These are phyloP conservation scores for Aureobasidium sp. DNA, from an alignment of 2,329 filamentous ascomycete species.

Conservation along the genomic window DNA sequence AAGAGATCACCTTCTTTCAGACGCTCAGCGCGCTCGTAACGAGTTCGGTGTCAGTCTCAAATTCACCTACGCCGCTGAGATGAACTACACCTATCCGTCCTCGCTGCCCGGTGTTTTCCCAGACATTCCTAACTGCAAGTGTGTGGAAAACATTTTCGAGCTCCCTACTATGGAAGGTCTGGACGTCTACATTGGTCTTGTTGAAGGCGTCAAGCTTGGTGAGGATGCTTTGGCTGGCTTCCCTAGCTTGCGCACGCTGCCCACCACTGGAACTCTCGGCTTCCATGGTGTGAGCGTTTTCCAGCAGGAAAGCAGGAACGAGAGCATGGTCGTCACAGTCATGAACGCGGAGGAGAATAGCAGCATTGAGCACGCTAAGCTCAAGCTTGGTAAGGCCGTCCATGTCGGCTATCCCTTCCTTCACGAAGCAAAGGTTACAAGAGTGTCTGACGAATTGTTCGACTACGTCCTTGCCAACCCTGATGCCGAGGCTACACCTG, in stretches of 20 bases:
- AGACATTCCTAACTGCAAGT: conserved; percentile 77
- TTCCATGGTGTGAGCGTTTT: conserved; percentile 93
- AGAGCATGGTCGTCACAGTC: conserved; percentile 89
- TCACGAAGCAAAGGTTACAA: conserved; percentile 83
- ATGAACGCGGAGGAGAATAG: conserved; percentile 65
- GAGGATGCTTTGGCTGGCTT: conserved; percentile 84
- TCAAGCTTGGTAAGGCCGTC: conserved; percentile 75
- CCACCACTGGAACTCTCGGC: conserved; percentile 71
- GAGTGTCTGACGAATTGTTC: conserved; percentile 89
- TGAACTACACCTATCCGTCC: conserved; percentile 78
- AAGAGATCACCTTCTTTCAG: conserved; percentile 68
- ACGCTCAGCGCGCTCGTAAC: conserved; percentile 75
- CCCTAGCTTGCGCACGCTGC: conserved; percentile 78
- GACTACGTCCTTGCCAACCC: conserved; percentile 66
- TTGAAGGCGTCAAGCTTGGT: conserved; percentile 77
- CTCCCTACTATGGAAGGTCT: conserved; percentile 86
- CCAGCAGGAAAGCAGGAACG: conserved; percentile 89
- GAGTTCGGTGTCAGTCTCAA: conserved; percentile 88
- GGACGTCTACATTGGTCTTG: conserved; percentile 74
- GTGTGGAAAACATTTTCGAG: conserved; percentile 94
- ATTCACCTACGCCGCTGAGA: conserved; percentile 74
- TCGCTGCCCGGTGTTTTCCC: conserved; percentile 86
- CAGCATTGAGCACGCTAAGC: conserved; percentile 64
- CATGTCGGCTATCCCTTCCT: conserved; percentile 93
- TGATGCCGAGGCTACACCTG: conserved; percentile 29